Conservation (phyloP, 345 rosid species). For the Gossypioides kirkii region DNA sequence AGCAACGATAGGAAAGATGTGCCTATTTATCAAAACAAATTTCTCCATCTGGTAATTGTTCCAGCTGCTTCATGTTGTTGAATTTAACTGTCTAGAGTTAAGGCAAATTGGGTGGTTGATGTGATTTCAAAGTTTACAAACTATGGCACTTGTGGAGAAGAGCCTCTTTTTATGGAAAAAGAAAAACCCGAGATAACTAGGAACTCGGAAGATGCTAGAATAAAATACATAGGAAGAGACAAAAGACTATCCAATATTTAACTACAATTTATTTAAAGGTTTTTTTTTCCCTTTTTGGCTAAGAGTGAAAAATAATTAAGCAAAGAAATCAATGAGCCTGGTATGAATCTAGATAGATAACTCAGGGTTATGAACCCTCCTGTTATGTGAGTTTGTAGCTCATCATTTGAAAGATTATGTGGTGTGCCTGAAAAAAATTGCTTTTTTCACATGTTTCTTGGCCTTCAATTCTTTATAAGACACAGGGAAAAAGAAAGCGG, state of each 20-base stretch:
- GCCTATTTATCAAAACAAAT: background rate
- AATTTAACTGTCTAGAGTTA: background rate
- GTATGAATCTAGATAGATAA: background rate
- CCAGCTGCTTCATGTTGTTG: background rate
- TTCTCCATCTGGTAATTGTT: background rate
- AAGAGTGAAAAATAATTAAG: background rate
- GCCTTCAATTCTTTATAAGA: background rate
- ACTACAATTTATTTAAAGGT: background rate
- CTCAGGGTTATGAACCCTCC: background rate
- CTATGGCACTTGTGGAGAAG: background rate
- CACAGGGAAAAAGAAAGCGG: background rate
- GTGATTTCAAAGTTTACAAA: constrained; percentile 1
- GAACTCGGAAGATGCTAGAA: background rate
- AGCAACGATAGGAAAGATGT: background rate
- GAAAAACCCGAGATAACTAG: background rate
- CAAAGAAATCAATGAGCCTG: background rate
- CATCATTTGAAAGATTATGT: background rate
- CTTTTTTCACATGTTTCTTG: background rate
- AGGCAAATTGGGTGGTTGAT: background rate
- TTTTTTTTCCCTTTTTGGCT: background rate
- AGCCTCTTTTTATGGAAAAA: background rate
- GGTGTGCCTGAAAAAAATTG: constrained; percentile 1
- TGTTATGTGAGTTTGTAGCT: background rate
- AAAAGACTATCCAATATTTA: background rate
- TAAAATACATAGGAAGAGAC: background rate